A percentile compares a stretch with the other conserved stretches of the same genome.
phyloP scores from a whole-genome alignment of 2,329 filamentous ascomycete species.

The Aureobasidium musti region DNA sequence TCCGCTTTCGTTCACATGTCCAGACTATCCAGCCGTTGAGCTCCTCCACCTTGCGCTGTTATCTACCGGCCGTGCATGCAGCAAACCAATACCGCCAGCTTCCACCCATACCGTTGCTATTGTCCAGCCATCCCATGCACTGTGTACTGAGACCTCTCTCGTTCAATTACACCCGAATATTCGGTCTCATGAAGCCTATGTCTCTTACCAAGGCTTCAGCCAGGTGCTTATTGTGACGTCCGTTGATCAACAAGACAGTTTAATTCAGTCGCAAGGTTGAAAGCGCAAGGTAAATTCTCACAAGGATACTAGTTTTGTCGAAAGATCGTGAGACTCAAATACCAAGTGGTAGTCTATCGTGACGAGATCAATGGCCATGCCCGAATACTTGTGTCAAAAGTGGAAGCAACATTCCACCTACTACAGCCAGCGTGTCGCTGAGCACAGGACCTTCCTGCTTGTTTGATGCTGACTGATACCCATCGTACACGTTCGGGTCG shows the following conservation, averaged over 20 bases:
- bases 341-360: background rate
- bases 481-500: slow-evolving; percentile 29
- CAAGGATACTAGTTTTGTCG: background rate
- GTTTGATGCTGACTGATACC: slow-evolving; percentile 28
- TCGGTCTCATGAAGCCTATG: background rate
- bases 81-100: slow-evolving; percentile 1
- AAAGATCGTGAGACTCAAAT: background rate
- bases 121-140: background rate
- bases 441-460: slow-evolving; percentile 31
- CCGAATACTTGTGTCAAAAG: slow-evolving; percentile 71
- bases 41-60: background rate
- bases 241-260: background rate
- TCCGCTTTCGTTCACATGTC: slow-evolving; percentile 18
- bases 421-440: slow-evolving; percentile 64
- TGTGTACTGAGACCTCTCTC: background rate
- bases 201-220: background rate
- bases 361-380: slow-evolving; percentile 60
- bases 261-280: background rate
- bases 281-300: background rate
- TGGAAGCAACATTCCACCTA: slow-evolving; percentile 76
- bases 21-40: slow-evolving; percentile 12
- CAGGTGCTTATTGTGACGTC: background rate
- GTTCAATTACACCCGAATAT: background rate
- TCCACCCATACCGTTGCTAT: background rate
- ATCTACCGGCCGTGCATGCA: slow-evolving; percentile 18